Evolutionary conservation across 2,329 filamentous ascomycete genomes (phyloP), one percentile per base, ranked within the genome.

Genomic region (Thermoascus crustaceus): DNA sequence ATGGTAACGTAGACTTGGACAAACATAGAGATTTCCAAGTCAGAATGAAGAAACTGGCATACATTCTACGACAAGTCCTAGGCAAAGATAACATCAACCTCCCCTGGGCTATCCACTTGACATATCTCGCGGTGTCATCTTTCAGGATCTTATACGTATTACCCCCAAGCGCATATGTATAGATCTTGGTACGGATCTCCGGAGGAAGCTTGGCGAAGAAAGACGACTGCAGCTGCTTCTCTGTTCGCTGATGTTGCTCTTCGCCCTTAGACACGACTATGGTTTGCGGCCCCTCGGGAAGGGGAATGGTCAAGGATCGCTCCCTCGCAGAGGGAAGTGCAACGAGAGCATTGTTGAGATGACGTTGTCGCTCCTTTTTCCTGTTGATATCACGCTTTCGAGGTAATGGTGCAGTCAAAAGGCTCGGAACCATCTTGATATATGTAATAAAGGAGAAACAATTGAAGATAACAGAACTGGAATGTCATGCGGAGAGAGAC

Each of bases 171-270:
- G 23, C 31, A 7, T 33, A 19, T 4, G 17, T 21, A 14, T 33
- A 33, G n/a, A 33, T 33, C 31, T 33, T 33, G 7, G 18, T 22
- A 7, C 31, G 31, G 20, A 33, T 33, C 10, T 33, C 31, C 20
- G 31, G 18, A 3, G 31, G 31, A 4, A 33, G 20, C 17, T 33
- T 25, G 3, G 31, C 17, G 16, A 33, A 33, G 21, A 33, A 33
- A 11, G 31, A 18, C 7, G 31, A 33, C 31, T 33, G 31, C 2
- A 23, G 7, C n/a, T 33, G 31, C 11, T 33, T 33, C 10, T 11
- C 17, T 9, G 20, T 17, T 5, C 11, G 11, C 16, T 33, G 31
- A 10, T 33, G n/a, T 10, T 13, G 10, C 26, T 18, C 18, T 29
- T 9, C n/a, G 11, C 7, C 18, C 3, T 16, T 29, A 2, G 4